A percentile compares a stretch with the other conserved stretches of the same genome.
phyloP scores from a whole-genome alignment of 371 early-diverging fungal species.

The Mucor circinelloides region DNA sequence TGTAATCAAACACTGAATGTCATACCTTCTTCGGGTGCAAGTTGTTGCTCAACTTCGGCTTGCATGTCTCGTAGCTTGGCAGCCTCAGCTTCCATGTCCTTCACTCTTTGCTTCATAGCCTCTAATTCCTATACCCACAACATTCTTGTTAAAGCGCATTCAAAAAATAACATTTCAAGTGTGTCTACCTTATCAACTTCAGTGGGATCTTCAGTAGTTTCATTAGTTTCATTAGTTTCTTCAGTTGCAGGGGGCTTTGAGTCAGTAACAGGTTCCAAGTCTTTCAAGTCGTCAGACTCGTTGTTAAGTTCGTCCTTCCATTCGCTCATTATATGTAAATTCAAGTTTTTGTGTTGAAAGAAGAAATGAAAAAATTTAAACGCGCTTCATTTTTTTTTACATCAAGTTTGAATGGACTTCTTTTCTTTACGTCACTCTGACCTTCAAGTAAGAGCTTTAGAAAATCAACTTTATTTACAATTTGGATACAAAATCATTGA shows the following conservation, averaged over 20 bases:
- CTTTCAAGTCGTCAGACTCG: neutral
- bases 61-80: constrained; percentile 91
- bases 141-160: neutral
- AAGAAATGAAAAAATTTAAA: constrained; percentile 78
- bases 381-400: neutral
- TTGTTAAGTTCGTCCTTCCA: constrained; percentile 10
- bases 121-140: constrained; percentile 60
- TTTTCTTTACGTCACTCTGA: neutral
- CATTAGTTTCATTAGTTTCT: neutral
- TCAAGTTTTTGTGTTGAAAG: neutral
- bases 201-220: constrained; percentile 13
- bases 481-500: neutral
- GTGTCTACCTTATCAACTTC: constrained; percentile 43
- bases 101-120: constrained; percentile 85
- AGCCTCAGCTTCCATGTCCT: constrained; percentile 96
- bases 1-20: neutral
- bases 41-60: constrained; percentile 84
- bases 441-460: neutral
- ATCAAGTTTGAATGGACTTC: neutral
- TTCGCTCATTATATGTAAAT: constrained; percentile 9
- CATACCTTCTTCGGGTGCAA: constrained; percentile 66
- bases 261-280: neutral
- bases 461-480: neutral
- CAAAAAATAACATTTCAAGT: neutral
- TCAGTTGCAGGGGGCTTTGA: neutral